Evolutionary conservation across 2,329 filamentous ascomycete genomes (phyloP).

Genomic region (Pseudocercospora musae): DNA sequence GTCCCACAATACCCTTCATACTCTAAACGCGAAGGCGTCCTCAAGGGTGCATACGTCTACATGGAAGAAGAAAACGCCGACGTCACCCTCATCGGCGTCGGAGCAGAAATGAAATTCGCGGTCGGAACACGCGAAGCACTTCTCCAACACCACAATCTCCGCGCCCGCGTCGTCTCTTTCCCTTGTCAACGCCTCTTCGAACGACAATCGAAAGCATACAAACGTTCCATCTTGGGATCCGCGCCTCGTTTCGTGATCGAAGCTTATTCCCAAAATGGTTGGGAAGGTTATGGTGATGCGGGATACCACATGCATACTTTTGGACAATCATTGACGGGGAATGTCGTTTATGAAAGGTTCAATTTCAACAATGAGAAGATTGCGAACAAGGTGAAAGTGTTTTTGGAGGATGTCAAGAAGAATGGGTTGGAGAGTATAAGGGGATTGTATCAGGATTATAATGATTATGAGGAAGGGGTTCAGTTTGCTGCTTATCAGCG

Average conservation of each 20-base stretch:
- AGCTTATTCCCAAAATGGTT: conserved; percentile 56
- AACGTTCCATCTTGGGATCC: conserved; percentile 44
- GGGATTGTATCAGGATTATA: conserved; percentile 34
- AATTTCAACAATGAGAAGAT: conserved; percentile 50
- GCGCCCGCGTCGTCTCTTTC: conserved; percentile 49
- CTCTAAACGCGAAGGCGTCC: conserved; percentile 40
- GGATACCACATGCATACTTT: conserved; percentile 54
- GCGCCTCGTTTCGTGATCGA: conserved; percentile 54
- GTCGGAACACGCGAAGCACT: conserved; percentile 42
- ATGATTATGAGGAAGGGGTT: conserved; percentile 30
- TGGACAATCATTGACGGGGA: conserved; percentile 55
- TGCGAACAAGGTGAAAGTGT: conserved; percentile 40
- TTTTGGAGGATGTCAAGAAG: conserved; percentile 38
- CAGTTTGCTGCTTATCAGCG: conserved; percentile 25
- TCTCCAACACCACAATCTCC: conserved; percentile 38
- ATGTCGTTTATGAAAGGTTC: conserved; percentile 55
- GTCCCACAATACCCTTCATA: conserved; percentile 39
- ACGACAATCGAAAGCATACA: conserved; percentile 46
- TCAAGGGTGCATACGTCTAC: conserved; percentile 43
- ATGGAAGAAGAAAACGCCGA: conserved; percentile 38
- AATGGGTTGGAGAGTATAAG: conserved; percentile 34
- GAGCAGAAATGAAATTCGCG: conserved; percentile 50
- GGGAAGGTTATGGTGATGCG: conserved; percentile 60
- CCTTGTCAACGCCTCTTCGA: conserved; percentile 53
- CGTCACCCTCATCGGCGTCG: conserved; percentile 50